phyloP scores from a whole-genome alignment of 1,139 yeast genomes.

The Zygosaccharomyces sapae region DNA sequence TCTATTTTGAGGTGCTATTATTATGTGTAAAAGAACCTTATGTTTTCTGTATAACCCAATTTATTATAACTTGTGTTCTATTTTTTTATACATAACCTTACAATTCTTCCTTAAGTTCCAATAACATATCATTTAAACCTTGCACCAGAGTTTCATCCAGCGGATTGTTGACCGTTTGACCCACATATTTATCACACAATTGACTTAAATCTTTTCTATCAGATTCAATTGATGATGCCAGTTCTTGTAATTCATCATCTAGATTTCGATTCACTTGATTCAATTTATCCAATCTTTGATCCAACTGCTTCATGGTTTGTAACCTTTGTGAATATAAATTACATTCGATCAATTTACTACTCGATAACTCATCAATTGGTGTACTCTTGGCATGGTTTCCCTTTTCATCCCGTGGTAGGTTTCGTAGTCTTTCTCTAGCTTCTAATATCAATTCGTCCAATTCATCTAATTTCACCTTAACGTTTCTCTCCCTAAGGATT shows the following conservation, averaged over 20 bases:
- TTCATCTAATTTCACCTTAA: constrained; percentile 54
- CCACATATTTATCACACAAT: constrained; percentile 26
- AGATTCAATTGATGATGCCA: constrained; percentile 26
- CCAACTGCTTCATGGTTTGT: constrained; percentile 31
- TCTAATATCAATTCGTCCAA: constrained; percentile 60
- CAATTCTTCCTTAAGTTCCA: constrained; percentile 23
- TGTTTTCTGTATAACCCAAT: neutral
- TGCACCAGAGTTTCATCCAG: constrained; percentile 29
- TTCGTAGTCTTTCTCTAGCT: constrained; percentile 42
- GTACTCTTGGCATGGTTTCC: constrained; percentile 10
- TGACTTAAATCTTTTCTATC: constrained; percentile 27
- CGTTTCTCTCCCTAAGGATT: constrained; percentile 59
- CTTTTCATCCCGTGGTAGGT: constrained; percentile 10
- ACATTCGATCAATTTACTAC: constrained; percentile 37
- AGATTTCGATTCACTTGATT: constrained; percentile 30
- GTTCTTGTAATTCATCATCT: constrained; percentile 27
- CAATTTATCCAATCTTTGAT: constrained; percentile 30
- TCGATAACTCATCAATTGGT: constrained; percentile 36
- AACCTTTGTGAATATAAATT: constrained; percentile 35
- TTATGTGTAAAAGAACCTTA: constrained; percentile 1
- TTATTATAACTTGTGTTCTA: neutral
- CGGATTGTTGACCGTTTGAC: constrained; percentile 20
- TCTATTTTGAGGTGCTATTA: neutral
- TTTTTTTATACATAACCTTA: neutral
- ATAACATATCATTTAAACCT: constrained; percentile 30